Evolutionary conservation across 179 eudicot species (phyloP).

Genomic region (Silene noctiflora): DNA sequence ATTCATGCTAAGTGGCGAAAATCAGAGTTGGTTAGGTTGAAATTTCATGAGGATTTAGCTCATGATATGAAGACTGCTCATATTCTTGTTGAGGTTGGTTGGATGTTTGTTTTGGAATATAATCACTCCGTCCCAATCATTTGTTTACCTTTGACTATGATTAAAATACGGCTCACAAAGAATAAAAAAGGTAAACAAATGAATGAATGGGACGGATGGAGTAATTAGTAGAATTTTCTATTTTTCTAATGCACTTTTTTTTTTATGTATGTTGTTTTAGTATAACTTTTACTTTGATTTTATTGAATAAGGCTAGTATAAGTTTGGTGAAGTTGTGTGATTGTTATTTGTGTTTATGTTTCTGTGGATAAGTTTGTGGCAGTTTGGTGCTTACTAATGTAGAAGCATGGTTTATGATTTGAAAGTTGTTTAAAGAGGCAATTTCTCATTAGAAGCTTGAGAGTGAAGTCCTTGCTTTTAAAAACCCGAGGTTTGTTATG

Average conservation of each 20-base stretch:
- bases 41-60: constrained; percentile 81
- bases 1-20: constrained; percentile 90
- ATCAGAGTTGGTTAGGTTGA: constrained; percentile 77
- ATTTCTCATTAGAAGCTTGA: not conserved
- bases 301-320: not conserved
- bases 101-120: not conserved
- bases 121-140: not conserved
- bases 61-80: constrained; percentile 97
- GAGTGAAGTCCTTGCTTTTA: not conserved
- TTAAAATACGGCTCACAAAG: too few species aligned
- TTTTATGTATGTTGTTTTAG: not conserved
- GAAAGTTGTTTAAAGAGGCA: not conserved
- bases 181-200: too few species aligned
- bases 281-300: not conserved
- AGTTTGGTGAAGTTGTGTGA: too few species aligned
- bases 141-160: too few species aligned
- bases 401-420: not conserved
- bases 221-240: not conserved
- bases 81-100: constrained; percentile 83
- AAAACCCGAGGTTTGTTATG: not conserved
- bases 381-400: not conserved
- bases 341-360: too few species aligned
- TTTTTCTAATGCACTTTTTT: not conserved
- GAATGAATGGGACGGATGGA: too few species aligned
- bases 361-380: too few species aligned